Base-by-base conservation (phyloP, 768 basidiomycete species). In the Mycena venus region DNA sequence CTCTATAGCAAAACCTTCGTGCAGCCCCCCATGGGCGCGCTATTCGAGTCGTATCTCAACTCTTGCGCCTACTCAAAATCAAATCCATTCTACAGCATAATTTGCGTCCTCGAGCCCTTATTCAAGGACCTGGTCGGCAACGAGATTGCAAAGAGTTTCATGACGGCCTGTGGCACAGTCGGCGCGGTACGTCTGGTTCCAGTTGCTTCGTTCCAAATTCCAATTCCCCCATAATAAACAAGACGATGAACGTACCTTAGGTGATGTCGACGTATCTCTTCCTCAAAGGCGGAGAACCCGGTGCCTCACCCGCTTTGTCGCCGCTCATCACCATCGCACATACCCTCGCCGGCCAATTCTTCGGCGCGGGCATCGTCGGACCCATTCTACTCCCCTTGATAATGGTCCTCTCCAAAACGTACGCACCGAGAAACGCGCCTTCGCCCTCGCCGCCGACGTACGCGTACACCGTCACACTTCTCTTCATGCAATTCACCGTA, bases 61-160 rank as follows among this genome's bases (percentile, higher is more conserved):
- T 64, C 61, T 6, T 75, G 75, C 56, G 34, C 61, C 2, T 72
- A 75, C 42, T 38, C 60, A 5, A 23, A 34, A 15, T 34, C 23
- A 4, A 69, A 56, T 49, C 61, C 67, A 12, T 44, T 75, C 29
- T 17, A 55, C 31, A 44, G 36, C 59, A 51, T 69, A 9, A 34
- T 74, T n/a, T 75, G 75, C 66, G 23, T 72, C 23, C 2, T 75
- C 4, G 75, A 72, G 23, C 75, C 70, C 17, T 65, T 72, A 14
- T 75, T 75, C 66, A 31, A 51, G n/a, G 66, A 75, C 0, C 60
- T 75, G 15, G 51, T 75, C 3, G n/a, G 29, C n/a, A 72, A 75
- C 36, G 70, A 72, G 1, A 31, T 75, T 19, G 75, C 70, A 9
- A 72, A 72, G 44, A 58, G 42, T 17, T 40, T 75, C 19, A 15